Conservation (phyloP, 106 monocot species). For the Apostasia shenzhenica region DNA sequence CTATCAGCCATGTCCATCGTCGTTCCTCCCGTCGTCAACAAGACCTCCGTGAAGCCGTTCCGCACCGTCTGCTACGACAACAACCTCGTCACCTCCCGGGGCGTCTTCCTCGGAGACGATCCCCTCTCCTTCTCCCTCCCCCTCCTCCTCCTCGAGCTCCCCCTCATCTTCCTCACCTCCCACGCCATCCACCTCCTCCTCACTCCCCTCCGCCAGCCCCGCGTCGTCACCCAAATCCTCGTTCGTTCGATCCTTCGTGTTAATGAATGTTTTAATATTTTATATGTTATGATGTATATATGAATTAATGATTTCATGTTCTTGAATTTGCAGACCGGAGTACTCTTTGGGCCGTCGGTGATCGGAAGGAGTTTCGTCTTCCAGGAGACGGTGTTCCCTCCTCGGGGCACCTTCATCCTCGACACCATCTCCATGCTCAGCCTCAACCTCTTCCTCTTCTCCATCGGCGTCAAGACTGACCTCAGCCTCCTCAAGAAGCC, state of each 20-base stretch:
- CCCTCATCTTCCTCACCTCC: slow-evolving; percentile 12
- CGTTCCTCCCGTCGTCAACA: not conserved
- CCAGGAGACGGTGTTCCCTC: slow-evolving; percentile 11
- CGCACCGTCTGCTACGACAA: slow-evolving; percentile 11
- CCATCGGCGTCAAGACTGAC: slow-evolving; percentile 42
- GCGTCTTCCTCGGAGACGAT: slow-evolving; percentile 22
- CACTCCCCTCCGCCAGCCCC: slow-evolving; percentile 16
- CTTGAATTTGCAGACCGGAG: slow-evolving; percentile 14
- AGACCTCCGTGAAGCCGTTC: slow-evolving; percentile 1
- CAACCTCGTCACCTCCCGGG: slow-evolving; percentile 14
- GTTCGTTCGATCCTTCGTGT: slow-evolving; percentile 1
- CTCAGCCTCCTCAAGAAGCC: slow-evolving; percentile 26
- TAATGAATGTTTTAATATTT: not conserved
- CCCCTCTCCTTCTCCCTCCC: slow-evolving; percentile 30
- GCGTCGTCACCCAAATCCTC: slow-evolving; percentile 16
- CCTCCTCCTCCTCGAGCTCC: slow-evolving; percentile 16
- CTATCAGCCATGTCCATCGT: not conserved
- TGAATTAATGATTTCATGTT: not conserved
- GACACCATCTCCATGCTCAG: slow-evolving; percentile 13
- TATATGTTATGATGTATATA: not conserved
- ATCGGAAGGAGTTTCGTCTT: slow-evolving; percentile 11
- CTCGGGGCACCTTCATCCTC: slow-evolving; percentile 17
- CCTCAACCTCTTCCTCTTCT: slow-evolving; percentile 40
- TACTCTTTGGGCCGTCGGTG: slow-evolving; percentile 29
- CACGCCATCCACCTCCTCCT: slow-evolving; percentile 18